Evolutionary conservation across 2,329 filamentous ascomycete species (phyloP).

Genomic region (Fusarium armeniacum): DNA sequence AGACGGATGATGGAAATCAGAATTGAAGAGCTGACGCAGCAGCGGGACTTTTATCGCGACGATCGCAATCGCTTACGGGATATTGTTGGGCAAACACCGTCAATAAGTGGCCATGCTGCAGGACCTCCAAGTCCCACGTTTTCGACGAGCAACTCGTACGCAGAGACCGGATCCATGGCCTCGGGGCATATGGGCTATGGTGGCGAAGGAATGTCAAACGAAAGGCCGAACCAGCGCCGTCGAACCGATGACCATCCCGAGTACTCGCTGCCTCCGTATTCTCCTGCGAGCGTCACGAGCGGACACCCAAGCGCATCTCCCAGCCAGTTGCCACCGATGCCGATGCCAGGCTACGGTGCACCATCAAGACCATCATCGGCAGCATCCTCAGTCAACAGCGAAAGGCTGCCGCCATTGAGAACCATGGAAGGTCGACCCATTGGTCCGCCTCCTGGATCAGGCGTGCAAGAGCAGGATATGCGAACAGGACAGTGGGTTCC

Average conservation of each 20-base stretch:
- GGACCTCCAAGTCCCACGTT: slow-evolving; percentile 66
- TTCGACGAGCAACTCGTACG: slow-evolving; percentile 55
- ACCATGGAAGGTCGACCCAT: slow-evolving; percentile 58
- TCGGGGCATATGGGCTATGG: slow-evolving; percentile 54
- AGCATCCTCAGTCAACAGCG: slow-evolving; percentile 56
- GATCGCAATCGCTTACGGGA: slow-evolving; percentile 80
- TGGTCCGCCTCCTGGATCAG: slow-evolving; percentile 46
- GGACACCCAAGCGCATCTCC: slow-evolving; percentile 52
- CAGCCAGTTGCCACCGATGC: slow-evolving; percentile 59
- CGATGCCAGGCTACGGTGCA: slow-evolving; percentile 56
- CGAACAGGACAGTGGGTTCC: slow-evolving; percentile 56
- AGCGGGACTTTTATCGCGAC: slow-evolving; percentile 77
- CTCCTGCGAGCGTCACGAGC: slow-evolving; percentile 46
- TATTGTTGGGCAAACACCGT: slow-evolving; percentile 72
- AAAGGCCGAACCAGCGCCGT: slow-evolving; percentile 62
- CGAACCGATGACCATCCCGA: slow-evolving; percentile 64
- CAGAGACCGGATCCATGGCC: slow-evolving; percentile 56
- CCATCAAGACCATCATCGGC: slow-evolving; percentile 57
- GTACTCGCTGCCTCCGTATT: slow-evolving; percentile 58
- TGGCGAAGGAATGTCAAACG: slow-evolving; percentile 60
- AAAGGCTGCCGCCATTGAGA: slow-evolving; percentile 64
- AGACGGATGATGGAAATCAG: slow-evolving; percentile 73
- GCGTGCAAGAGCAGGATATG: slow-evolving; percentile 54
- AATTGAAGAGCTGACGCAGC: slow-evolving; percentile 60
- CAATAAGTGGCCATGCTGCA: slow-evolving; percentile 66